Evolutionary conservation across 768 basidiomycete genomes (phyloP).

Genomic region (Mycena epipterygia): DNA sequence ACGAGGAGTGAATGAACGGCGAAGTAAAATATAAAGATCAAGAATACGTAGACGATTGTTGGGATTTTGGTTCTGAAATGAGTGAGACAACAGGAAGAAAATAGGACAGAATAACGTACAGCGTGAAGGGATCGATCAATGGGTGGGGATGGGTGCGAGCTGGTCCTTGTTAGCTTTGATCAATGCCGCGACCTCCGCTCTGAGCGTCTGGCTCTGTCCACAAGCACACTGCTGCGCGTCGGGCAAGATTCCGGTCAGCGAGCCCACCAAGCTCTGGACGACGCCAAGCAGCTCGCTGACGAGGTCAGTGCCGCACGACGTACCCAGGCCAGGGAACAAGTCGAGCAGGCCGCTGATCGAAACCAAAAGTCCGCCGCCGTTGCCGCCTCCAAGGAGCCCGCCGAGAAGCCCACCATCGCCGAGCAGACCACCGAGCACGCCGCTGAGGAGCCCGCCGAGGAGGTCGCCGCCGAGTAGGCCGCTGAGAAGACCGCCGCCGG

Average conservation of each 20-base stretch:
- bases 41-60: no score
- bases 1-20: no score
- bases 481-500: not conserved
- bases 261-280: constrained; percentile 18
- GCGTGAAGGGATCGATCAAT: not conserved
- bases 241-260: constrained; percentile 6
- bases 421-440: not conserved
- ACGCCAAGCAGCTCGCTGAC: constrained; percentile 19
- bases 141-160: constrained; percentile 5
- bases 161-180: constrained; percentile 16
- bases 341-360: constrained; percentile 22
- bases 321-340: constrained; percentile 1
- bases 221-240: constrained; percentile 13
- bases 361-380: not conserved
- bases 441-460: not conserved
- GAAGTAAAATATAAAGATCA: no score
- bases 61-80: no score
- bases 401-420: not conserved
- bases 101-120: no score
- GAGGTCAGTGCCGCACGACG: constrained; percentile 20
- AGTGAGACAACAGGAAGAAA: no score
- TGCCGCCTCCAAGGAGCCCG: not conserved
- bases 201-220: not conserved
- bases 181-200: constrained; percentile 4
- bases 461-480: constrained; percentile 1